phyloP scores from a whole-genome alignment of 2,329 filamentous ascomycete species.

The Fusarium veterinarium region DNA sequence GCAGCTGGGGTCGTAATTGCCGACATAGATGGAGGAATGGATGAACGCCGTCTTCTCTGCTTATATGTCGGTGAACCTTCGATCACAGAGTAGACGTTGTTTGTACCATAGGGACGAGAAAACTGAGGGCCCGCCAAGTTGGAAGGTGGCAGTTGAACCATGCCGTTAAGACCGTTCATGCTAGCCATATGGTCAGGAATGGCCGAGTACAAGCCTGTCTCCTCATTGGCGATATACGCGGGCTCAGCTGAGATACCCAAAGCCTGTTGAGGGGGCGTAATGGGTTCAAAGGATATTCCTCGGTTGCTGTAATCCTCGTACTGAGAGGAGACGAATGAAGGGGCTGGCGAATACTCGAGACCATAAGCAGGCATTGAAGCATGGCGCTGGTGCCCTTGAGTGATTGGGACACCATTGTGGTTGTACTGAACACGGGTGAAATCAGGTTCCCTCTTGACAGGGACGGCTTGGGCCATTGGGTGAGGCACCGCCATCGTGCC shows the following conservation, averaged over 20 bases:
- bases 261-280: slow-evolving; percentile 94
- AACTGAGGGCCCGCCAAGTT: slow-evolving; percentile 86
- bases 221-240: slow-evolving; percentile 97
- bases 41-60: slow-evolving; percentile 92
- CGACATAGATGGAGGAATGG: slow-evolving; percentile 83
- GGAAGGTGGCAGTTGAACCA: slow-evolving; percentile 90
- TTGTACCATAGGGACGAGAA: slow-evolving; percentile 75
- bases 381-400: slow-evolving; percentile 88
- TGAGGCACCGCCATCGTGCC: slow-evolving; percentile 77
- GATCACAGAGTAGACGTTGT: slow-evolving; percentile 93
- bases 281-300: slow-evolving; percentile 94
- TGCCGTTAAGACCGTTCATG: slow-evolving; percentile 81
- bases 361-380: slow-evolving; percentile 97
- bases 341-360: slow-evolving; percentile 96
- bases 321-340: slow-evolving; percentile 98
- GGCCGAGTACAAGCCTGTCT: slow-evolving; percentile 93
- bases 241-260: slow-evolving; percentile 86
- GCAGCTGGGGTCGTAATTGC: slow-evolving; percentile 75
- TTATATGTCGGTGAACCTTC: slow-evolving; percentile 99
- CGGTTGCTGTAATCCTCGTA: slow-evolving; percentile 98
- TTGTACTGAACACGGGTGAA: slow-evolving; percentile 87
- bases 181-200: slow-evolving; percentile 86
- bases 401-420: slow-evolving; percentile 87
- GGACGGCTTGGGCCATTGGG: slow-evolving; percentile 71
- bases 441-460: slow-evolving; percentile 91